Percentiles rank a stretch among this genome's conserved stretches.
phyloP scores from a whole-genome alignment of 2,329 filamentous ascomycete genomes.

The Phoma sp. region DNA sequence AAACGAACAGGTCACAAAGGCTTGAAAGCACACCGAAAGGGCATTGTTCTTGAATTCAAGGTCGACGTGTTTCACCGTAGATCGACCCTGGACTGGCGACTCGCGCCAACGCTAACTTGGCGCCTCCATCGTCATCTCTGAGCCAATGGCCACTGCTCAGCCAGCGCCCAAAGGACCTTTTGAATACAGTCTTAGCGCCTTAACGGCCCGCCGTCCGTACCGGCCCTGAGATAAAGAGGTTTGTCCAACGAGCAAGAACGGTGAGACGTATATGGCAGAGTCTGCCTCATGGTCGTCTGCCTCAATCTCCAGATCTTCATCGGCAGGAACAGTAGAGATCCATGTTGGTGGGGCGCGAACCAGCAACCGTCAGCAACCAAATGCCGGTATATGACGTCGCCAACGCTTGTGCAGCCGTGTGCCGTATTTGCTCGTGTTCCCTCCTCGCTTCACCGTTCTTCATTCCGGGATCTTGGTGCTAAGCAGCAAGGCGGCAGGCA shows the following conservation, averaged over 20 bases:
- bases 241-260: background rate
- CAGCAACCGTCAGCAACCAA: slow-evolving; percentile 2
- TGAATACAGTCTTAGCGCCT: slow-evolving; percentile 5
- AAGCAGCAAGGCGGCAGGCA: slow-evolving; percentile 2
- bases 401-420: slow-evolving; percentile 3
- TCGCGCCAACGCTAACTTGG: slow-evolving; percentile 1
- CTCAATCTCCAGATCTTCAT: background rate
- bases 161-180: background rate
- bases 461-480: slow-evolving; percentile 5
- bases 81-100: slow-evolving; percentile 6
- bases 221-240: background rate
- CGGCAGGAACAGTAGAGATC: slow-evolving; percentile 6
- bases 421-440: slow-evolving; percentile 8
- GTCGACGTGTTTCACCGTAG: slow-evolving; percentile 10
- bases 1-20: slow-evolving; percentile 3
- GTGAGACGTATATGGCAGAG: background rate
- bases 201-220: slow-evolving; percentile 2
- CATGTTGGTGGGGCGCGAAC: slow-evolving; percentile 10
- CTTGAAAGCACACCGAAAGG: background rate
- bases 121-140: slow-evolving; percentile 17
- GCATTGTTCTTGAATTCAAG: slow-evolving; percentile 9
- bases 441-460: background rate
- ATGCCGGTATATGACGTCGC: slow-evolving; percentile 12
- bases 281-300: background rate
- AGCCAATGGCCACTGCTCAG: slow-evolving; percentile 1